These are phyloP conservation scores for Pleurotus salmoneostramineus DNA, from an alignment of 768 basidiomycete species.

Conservation along the genomic window DNA sequence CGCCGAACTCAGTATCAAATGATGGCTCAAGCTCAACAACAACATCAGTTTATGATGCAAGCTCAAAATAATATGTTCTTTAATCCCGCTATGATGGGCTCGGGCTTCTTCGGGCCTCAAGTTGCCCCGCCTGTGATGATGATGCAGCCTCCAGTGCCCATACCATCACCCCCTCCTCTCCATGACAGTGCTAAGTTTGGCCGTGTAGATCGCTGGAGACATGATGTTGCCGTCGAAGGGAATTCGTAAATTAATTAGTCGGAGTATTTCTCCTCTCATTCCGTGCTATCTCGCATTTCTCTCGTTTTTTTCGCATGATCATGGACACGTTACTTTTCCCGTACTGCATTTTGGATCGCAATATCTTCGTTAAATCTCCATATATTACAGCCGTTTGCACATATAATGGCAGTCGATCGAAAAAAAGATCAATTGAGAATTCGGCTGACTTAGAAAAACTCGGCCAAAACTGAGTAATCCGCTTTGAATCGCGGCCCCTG, in stretches of 20 bases:
- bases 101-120: slow-evolving; percentile 63
- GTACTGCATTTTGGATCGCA: neutral
- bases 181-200: slow-evolving; percentile 66
- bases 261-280: neutral
- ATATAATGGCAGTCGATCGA: too few relatives aligned
- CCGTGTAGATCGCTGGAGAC: slow-evolving; percentile 78
- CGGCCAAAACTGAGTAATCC: too few relatives aligned
- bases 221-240: slow-evolving; percentile 73
- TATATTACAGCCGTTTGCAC: too few relatives aligned
- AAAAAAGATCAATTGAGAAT: too few relatives aligned
- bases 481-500: too few relatives aligned
- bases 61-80: slow-evolving; percentile 78
- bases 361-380: neutral
- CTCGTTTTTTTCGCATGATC: neutral
- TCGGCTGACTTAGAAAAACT: too few relatives aligned
- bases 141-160: slow-evolving; percentile 43
- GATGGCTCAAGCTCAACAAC: slow-evolving; percentile 49
- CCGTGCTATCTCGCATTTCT: neutral
- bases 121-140: slow-evolving; percentile 37
- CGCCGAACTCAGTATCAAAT: slow-evolving; percentile 67
- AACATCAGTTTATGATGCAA: slow-evolving; percentile 71
- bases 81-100: slow-evolving; percentile 63
- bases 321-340: neutral
- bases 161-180: slow-evolving; percentile 60
- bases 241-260: slow-evolving; percentile 15